Conservation (phyloP, 331 rosid genomes). For the Erythrophleum ivorense region DNA sequence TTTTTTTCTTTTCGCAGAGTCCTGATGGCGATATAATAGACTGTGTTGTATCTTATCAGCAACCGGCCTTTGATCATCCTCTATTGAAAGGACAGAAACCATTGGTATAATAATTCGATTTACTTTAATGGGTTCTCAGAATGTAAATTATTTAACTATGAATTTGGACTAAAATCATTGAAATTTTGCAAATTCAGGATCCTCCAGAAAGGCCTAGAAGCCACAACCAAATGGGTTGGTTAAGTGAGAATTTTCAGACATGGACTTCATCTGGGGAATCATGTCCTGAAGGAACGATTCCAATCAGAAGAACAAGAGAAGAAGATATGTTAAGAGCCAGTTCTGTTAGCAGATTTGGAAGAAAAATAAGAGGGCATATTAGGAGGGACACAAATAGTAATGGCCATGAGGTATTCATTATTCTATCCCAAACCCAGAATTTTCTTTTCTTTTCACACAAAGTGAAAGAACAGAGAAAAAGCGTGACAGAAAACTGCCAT, state of each 20-base stretch:
- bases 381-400: constrained; percentile 69
- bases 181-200: constrained; percentile 54
- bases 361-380: constrained; percentile 55
- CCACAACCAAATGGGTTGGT: constrained; percentile 29
- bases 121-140: not conserved
- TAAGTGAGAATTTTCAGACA: constrained; percentile 62
- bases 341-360: constrained; percentile 75
- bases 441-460: constrained; percentile 11
- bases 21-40: constrained; percentile 93
- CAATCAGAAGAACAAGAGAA: constrained; percentile 77
- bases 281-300: constrained; percentile 81
- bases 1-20: constrained; percentile 59
- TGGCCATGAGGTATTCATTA: constrained; percentile 81
- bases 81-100: constrained; percentile 74
- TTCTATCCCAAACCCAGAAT: constrained; percentile 33
- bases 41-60: constrained; percentile 74
- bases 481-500: not conserved
- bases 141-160: not conserved
- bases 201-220: constrained; percentile 74
- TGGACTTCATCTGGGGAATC: constrained; percentile 78
- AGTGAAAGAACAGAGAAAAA: not conserved
- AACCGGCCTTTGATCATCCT: constrained; percentile 97
- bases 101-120: constrained; percentile 56
- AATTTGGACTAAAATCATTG: not conserved
- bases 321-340: constrained; percentile 76